Conservation (phyloP, 1,284 basidiomycete species). For the Pascua guehoae region DNA sequence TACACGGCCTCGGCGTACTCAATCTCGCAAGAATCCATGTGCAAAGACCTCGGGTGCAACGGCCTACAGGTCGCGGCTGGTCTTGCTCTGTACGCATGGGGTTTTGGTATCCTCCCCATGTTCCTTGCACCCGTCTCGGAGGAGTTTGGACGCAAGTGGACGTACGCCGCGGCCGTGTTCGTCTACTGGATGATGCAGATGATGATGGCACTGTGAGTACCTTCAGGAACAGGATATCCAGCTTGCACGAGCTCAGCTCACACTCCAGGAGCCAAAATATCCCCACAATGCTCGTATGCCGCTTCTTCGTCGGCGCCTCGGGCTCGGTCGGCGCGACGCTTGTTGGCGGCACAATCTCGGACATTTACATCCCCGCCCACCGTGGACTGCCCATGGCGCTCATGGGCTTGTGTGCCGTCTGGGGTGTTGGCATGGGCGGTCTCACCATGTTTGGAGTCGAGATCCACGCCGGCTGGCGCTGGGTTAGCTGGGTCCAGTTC, state of each 20-base stretch:
- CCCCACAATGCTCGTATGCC: slow-evolving; percentile 62
- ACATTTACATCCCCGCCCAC: slow-evolving; percentile 53
- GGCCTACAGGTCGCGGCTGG: slow-evolving; percentile 61
- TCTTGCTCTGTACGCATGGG: slow-evolving; percentile 59
- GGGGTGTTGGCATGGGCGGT: slow-evolving; percentile 63
- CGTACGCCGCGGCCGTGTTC: slow-evolving; percentile 61
- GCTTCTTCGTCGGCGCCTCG: slow-evolving; percentile 62
- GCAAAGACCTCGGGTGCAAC: slow-evolving; percentile 60
- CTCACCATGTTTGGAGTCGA: slow-evolving; percentile 62
- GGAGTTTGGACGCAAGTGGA: slow-evolving; percentile 67
- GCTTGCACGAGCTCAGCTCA: slow-evolving; percentile 17
- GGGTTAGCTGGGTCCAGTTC: slow-evolving; percentile 76
- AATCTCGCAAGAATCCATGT: slow-evolving; percentile 62
- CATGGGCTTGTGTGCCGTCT: slow-evolving; percentile 52
- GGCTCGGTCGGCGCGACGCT: slow-evolving; percentile 65
- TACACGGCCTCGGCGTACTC: slow-evolving; percentile 59
- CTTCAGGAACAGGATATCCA: not conserved
- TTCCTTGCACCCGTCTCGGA: slow-evolving; percentile 70
- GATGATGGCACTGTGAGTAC: slow-evolving; percentile 60
- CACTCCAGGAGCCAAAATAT: slow-evolving; percentile 60
- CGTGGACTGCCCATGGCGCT: slow-evolving; percentile 17
- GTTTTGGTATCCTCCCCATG: slow-evolving; percentile 67
- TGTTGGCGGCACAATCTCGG: slow-evolving; percentile 72
- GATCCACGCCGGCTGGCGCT: slow-evolving; percentile 67
- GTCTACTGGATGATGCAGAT: slow-evolving; percentile 61